Base-by-base conservation (phyloP, 2,329 filamentous ascomycete genomes). In the Biscogniauxia mediterranea region DNA sequence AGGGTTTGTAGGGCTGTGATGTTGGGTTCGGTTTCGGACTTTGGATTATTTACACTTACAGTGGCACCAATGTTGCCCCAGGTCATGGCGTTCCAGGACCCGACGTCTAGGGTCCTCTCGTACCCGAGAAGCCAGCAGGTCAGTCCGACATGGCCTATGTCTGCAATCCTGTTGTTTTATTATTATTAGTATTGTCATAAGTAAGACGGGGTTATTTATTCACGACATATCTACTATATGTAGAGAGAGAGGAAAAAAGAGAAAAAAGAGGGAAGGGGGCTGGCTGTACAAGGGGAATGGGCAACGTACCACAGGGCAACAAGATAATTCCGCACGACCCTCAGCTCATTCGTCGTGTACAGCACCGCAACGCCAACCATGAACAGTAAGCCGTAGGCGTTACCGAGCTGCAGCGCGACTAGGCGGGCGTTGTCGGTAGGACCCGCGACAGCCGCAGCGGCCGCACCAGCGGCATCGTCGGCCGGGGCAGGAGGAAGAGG, bases 1-100 rank as follows among this genome's bases (percentile, higher is more conserved):
- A 23, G 23, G 23, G 23, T 23, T 23, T 23, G 28, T 32, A 32
- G 7, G 28, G 28, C 28, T 32, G 28, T 32, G 7, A 6, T 32
- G 23, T 32, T 32, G 28, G 28, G 28, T 32, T 32, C 2, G 28
- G 28, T 32, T 32, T 32, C 28, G 28, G 28, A 2, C 7, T 32
- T 32, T 32, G 28, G 11, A 32, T 32, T 32, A n/a, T 46, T 5
- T 46, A 46, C 21, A 73, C 82, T 76, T 68, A 87, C 83, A 25
- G 89, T 91, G 55, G 82, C 80, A 7, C 83, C 87, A 64, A 93
- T 80, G 69, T 92, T 92, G 2, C 89, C 90, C 85, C 86, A 90
- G n/a, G 87, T 83, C 79, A 89, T 83, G 38, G 82, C 77, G 72
- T 91, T 92, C 89, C 89, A 92, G 21, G 74, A 76, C 4, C 69